phyloP scores from a whole-genome alignment of 1,284 basidiomycete genomes.

The Ganoderma resinaceum region DNA sequence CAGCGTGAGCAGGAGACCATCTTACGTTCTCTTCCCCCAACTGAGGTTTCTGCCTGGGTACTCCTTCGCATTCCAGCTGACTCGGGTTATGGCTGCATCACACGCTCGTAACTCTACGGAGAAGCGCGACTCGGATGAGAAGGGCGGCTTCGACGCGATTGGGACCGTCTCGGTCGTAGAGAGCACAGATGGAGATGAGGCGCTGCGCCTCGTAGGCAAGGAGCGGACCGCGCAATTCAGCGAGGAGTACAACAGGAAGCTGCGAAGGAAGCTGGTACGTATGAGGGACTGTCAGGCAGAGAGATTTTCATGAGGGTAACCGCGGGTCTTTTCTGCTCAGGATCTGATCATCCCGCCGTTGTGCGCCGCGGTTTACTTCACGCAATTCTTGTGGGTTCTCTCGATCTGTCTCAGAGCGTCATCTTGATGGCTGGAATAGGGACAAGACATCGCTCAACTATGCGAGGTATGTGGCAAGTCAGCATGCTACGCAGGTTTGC shows the following conservation, averaged over 20 bases:
- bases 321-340: constrained; percentile 38
- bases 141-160: constrained; percentile 29
- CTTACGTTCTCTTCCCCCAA: constrained; percentile 14
- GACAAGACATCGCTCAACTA: constrained; percentile 76
- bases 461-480: constrained; percentile 52
- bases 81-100: constrained; percentile 17
- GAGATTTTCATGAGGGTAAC: background rate
- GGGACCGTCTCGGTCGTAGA: constrained; percentile 39
- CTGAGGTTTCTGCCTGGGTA: background rate
- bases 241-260: constrained; percentile 64
- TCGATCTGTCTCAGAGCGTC: background rate
- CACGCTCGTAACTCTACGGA: constrained; percentile 24
- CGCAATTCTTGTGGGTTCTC: constrained; percentile 61
- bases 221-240: constrained; percentile 60
- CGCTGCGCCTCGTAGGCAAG: constrained; percentile 61
- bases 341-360: constrained; percentile 66
- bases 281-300: background rate
- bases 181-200: constrained; percentile 59
- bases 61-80: background rate
- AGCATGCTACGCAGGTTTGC: background rate
- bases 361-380: constrained; percentile 72
- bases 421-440: constrained; percentile 39
- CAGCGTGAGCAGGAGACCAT: constrained; percentile 15
- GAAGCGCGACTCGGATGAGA: constrained; percentile 22
- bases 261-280: constrained; percentile 65